A percentile compares a stretch with the other conserved stretches of the same genome.
These are phyloP conservation scores for Cladosporium sp. DNA, from an alignment of 2,329 filamentous ascomycete genomes.

Conservation along the genomic window DNA sequence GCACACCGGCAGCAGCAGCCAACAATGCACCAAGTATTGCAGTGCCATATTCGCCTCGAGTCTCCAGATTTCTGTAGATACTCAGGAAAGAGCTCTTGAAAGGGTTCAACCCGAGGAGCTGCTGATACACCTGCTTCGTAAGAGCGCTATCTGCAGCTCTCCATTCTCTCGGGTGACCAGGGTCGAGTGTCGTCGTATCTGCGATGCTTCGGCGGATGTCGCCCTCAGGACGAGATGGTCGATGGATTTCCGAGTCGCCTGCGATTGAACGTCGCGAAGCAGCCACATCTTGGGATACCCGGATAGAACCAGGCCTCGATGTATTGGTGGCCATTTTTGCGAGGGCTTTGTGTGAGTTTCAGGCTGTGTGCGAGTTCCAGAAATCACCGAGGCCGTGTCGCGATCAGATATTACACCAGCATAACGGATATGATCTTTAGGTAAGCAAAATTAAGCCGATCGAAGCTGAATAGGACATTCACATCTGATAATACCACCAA, in stretches of 20 bases:
- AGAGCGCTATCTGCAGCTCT: constrained; percentile 17
- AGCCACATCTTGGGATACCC: constrained; percentile 12
- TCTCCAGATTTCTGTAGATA: constrained; percentile 48
- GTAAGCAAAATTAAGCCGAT: neutral
- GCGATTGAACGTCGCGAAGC: constrained; percentile 12
- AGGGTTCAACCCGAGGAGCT: constrained; percentile 45
- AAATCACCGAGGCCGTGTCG: neutral
- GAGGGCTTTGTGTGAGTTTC: neutral
- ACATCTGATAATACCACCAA: neutral
- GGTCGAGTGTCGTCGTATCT: constrained; percentile 24
- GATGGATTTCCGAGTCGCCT: neutral
- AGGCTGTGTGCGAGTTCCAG: neutral
- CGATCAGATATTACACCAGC: neutral
- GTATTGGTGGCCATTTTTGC: constrained; percentile 3
- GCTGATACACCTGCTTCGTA: constrained; percentile 27
- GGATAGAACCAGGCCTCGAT: neutral
- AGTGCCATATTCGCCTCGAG: constrained; percentile 40
- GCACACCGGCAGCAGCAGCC: constrained; percentile 42
- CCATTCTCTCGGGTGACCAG: constrained; percentile 24
- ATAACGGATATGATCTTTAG: neutral
- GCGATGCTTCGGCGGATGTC: constrained; percentile 17
- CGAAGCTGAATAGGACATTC: neutral
- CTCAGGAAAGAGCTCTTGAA: constrained; percentile 52
- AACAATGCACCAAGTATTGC: constrained; percentile 38
- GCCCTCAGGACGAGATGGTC: neutral